Percentiles rank a stretch among this genome's conserved stretches.
Conservation (phyloP, 495 filamentous ascomycete species). For the Neurospora intermedia region DNA sequence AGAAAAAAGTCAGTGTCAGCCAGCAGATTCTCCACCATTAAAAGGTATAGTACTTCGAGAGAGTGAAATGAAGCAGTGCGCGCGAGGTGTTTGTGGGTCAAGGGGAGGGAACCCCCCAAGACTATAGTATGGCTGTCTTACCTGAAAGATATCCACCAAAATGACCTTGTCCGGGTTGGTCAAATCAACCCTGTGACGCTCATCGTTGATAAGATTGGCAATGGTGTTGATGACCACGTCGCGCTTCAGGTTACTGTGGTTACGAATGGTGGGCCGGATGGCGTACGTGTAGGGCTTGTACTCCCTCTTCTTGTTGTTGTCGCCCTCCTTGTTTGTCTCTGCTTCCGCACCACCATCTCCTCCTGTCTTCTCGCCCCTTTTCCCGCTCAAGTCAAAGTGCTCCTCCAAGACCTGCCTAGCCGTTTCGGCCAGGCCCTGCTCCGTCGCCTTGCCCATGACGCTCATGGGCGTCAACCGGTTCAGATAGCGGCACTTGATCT, state of each 20-base stretch:
- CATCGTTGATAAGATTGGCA: conserved; percentile 43
- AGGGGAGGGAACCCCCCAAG: background rate
- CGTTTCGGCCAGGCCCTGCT: conserved; percentile 62
- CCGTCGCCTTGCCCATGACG: conserved; percentile 64
- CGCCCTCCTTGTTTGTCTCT: conserved; percentile 26
- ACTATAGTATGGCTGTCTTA: conserved; percentile 26
- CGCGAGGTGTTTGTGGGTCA: background rate
- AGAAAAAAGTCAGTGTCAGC: background rate
- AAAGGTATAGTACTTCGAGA: background rate
- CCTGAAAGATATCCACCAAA: conserved; percentile 81
- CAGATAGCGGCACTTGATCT: conserved; percentile 60
- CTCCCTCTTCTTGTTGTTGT: conserved; percentile 26
- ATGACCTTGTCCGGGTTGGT: conserved; percentile 74
- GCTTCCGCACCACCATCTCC: background rate
- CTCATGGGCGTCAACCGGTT: conserved; percentile 79
- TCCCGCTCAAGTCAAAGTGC: conserved; percentile 52
- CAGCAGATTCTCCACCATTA: background rate
- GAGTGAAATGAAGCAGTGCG: background rate
- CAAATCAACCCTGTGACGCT: conserved; percentile 72
- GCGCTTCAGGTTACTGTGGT: conserved; percentile 64
- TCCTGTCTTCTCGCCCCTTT: conserved; percentile 1
- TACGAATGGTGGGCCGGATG: conserved; percentile 74
- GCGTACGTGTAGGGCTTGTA: conserved; percentile 45
- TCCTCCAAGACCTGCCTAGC: conserved; percentile 57
- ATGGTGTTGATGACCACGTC: conserved; percentile 69